phyloP scores from a whole-genome alignment of 2,329 filamentous ascomycete species.

The Decorospora gaudefroyi region DNA sequence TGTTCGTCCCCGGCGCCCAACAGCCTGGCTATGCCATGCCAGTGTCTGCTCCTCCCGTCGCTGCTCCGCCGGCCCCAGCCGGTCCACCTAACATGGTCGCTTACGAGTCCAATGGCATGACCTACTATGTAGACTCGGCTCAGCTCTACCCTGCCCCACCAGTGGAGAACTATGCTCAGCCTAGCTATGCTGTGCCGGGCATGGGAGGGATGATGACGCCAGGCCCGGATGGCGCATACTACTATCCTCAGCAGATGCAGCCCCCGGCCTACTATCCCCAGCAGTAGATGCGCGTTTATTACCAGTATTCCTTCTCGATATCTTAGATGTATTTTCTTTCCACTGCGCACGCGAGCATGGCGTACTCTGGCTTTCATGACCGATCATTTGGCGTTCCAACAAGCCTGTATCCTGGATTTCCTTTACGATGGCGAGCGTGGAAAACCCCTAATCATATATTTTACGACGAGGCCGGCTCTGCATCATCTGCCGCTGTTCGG shows the following conservation, averaged over 20 bases:
- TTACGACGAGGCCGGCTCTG: not conserved
- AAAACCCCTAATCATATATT: too few species aligned
- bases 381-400: too few species aligned
- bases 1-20: slow-evolving; percentile 63
- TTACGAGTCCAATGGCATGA: slow-evolving; percentile 93
- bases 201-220: slow-evolving; percentile 81
- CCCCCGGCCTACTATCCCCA: slow-evolving; percentile 63
- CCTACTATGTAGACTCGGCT: slow-evolving; percentile 89
- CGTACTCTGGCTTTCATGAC: slow-evolving; percentile 4
- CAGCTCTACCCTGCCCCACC: slow-evolving; percentile 61
- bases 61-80: slow-evolving; percentile 39
- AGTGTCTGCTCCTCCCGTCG: slow-evolving; percentile 40
- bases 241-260: slow-evolving; percentile 60
- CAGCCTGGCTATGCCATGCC: slow-evolving; percentile 53
- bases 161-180: slow-evolving; percentile 49
- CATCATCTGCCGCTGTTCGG: too few species aligned
- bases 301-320: too few species aligned
- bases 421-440: too few species aligned
- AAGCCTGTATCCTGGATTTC: slow-evolving; percentile 6
- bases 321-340: not conserved
- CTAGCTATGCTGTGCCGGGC: slow-evolving; percentile 61
- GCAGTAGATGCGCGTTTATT: slow-evolving; percentile 42
- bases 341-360: slow-evolving; percentile 7
- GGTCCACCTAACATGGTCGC: slow-evolving; percentile 64
- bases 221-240: slow-evolving; percentile 59